Percentiles rank a stretch among this genome's conserved stretches.
These are phyloP conservation scores for Talaromyces funiculosus DNA, from an alignment of 2,329 filamentous ascomycete species.

Conservation along the genomic window DNA sequence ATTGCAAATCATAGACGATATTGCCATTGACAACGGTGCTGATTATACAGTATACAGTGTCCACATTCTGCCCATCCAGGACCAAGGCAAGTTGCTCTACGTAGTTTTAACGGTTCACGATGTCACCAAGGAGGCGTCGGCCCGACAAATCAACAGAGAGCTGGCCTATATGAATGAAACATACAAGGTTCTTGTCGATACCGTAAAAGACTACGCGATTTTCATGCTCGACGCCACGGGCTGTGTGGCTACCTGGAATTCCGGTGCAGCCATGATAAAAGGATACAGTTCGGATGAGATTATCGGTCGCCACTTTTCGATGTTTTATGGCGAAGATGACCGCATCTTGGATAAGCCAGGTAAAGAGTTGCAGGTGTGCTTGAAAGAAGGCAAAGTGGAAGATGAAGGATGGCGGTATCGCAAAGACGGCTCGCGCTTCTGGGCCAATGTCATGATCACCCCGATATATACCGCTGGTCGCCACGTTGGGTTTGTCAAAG, in stretches of 20 bases:
- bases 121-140: conserved; percentile 28
- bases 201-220: conserved; percentile 58
- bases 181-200: conserved; percentile 58
- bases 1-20: conserved; percentile 30
- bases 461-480: conserved; percentile 49
- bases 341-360: conserved; percentile 46
- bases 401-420: conserved; percentile 57
- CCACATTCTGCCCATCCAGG: conserved; percentile 41
- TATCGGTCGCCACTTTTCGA: conserved; percentile 54
- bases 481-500: conserved; percentile 55
- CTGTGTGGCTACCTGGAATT: conserved; percentile 55
- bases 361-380: conserved; percentile 47
- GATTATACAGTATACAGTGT: conserved; percentile 23
- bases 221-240: conserved; percentile 56
- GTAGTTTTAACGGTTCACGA: conserved; percentile 41
- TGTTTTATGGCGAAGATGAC: conserved; percentile 53
- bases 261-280: conserved; percentile 52
- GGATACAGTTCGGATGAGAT: conserved; percentile 52
- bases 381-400: conserved; percentile 52
- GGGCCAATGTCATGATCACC: conserved; percentile 57
- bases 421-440: conserved; percentile 55
- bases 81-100: conserved; percentile 35
- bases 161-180: conserved; percentile 48
- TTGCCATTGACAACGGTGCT: conserved; percentile 11
- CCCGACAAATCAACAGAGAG: conserved; percentile 19